Evolutionary conservation across 202 grass and related monocot species (phyloP).

Genomic region (Zoysia matrella): DNA sequence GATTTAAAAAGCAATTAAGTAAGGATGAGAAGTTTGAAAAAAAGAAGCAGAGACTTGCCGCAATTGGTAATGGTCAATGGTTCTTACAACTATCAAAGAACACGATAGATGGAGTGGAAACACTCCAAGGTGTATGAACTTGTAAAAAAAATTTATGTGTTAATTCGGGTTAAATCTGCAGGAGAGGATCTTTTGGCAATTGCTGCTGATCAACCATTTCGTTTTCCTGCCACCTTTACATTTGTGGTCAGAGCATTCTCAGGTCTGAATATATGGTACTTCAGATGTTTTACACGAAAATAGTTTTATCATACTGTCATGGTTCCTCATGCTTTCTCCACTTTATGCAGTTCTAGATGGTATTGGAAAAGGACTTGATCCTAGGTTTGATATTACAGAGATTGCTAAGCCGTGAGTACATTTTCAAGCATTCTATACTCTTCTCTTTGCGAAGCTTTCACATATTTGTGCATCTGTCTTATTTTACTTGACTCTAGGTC

Average conservation of each 20-base stretch:
- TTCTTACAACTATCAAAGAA: slow-evolving; percentile 26
- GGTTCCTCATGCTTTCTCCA: slow-evolving; percentile 32
- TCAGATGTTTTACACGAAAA: slow-evolving; percentile 25
- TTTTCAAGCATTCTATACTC: slow-evolving; percentile 24
- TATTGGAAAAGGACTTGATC: slow-evolving; percentile 99
- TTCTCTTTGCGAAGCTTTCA: background rate
- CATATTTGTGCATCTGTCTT: slow-evolving; percentile 3
- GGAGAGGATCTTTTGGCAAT: slow-evolving; percentile 96
- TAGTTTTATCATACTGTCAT: slow-evolving; percentile 35
- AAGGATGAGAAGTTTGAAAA: slow-evolving; percentile 40
- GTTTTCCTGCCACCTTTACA: slow-evolving; percentile 98
- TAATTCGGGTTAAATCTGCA: slow-evolving; percentile 50
- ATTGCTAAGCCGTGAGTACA: slow-evolving; percentile 93
- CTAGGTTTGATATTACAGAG: slow-evolving; percentile 99
- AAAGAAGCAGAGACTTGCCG: slow-evolving; percentile 88
- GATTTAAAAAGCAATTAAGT: slow-evolving; percentile 84
- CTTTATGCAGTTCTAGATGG: slow-evolving; percentile 89
- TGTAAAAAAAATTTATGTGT: slow-evolving; percentile 24
- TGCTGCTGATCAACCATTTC: slow-evolving; percentile 97
- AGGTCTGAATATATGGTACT: slow-evolving; percentile 54
- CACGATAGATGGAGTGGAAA: slow-evolving; percentile 25
- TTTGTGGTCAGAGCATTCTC: slow-evolving; percentile 99
- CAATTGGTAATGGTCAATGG: slow-evolving; percentile 56
- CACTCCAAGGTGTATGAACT: slow-evolving; percentile 36
- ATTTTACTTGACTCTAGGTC: slow-evolving; percentile 15